phyloP scores from a whole-genome alignment of 2,329 filamentous ascomycete species.

The Fusarium nanum region DNA sequence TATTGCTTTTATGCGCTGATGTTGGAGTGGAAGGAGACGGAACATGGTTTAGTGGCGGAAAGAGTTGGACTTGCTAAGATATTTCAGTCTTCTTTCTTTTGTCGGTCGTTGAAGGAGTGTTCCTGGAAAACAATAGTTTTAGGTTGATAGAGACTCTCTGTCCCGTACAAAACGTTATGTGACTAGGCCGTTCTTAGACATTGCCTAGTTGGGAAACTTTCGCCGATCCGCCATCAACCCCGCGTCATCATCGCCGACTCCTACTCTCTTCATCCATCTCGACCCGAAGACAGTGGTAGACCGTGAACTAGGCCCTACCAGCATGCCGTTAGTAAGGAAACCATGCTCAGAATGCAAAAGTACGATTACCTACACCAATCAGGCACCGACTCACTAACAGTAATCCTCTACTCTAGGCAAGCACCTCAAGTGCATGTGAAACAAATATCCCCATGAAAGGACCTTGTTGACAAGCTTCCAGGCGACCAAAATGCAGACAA shows the following conservation, averaged over 20 bases:
- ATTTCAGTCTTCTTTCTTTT: too few relatives aligned
- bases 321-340: slow-evolving; percentile 30
- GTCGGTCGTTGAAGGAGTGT: too few relatives aligned
- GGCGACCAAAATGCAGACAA: slow-evolving; percentile 17
- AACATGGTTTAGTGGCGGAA: too few relatives aligned
- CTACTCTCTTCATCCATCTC: not conserved
- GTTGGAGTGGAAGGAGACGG: too few relatives aligned
- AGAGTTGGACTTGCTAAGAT: too few relatives aligned
- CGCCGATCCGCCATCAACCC: not conserved
- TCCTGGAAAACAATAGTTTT: not conserved
- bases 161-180: too few relatives aligned
- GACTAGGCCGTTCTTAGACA: not conserved
- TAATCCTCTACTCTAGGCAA: slow-evolving; percentile 14
- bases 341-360: slow-evolving; percentile 41
- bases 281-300: rapidly evolving
- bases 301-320: rapidly evolving
- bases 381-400: too few relatives aligned
- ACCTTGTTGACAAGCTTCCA: rapidly evolving
- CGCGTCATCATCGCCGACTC: slow-evolving; percentile 8
- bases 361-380: not conserved
- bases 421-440: slow-evolving; percentile 39
- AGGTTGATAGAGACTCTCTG: too few relatives aligned
- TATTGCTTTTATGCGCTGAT: too few relatives aligned
- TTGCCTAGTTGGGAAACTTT: not conserved
- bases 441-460: rapidly evolving